Conservation (phyloP, 164 flowering plant genomes). For the Umbellularia californica region DNA sequence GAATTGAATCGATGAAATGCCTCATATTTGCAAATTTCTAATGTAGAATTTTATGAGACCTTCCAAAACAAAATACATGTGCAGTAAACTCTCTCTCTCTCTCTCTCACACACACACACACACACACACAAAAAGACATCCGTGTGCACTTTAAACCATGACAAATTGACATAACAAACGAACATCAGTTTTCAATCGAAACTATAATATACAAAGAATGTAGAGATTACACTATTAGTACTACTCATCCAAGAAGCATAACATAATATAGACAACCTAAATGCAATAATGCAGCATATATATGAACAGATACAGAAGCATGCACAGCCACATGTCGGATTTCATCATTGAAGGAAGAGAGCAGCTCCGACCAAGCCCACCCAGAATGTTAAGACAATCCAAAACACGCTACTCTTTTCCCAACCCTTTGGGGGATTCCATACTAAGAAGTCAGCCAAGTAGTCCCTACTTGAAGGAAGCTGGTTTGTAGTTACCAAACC, state of each 20-base stretch:
- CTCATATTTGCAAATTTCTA: too few relatives aligned
- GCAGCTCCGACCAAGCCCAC: slow-evolving; percentile 66
- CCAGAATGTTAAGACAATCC: slow-evolving; percentile 65
- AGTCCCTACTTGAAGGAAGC: slow-evolving; percentile 57
- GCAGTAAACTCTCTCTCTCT: background rate
- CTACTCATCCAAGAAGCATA: background rate
- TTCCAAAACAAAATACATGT: too few relatives aligned
- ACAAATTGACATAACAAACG: background rate
- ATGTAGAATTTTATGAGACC: too few relatives aligned
- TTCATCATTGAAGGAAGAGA: slow-evolving; percentile 46
- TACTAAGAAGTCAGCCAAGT: slow-evolving; percentile 57
- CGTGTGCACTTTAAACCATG: background rate
- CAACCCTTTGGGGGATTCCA: slow-evolving; percentile 68
- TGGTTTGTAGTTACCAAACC: slow-evolving; percentile 49
- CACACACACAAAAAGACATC: background rate
- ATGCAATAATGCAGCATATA: background rate
- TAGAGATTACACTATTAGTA: background rate
- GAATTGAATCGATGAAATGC: too few relatives aligned
- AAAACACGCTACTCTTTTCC: slow-evolving; percentile 58
- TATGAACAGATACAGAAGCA: background rate
- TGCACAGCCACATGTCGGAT: background rate
- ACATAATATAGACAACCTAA: slow-evolving; percentile 3
- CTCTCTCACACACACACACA: background rate
- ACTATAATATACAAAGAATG: slow-evolving; percentile 1
- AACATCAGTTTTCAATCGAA: background rate